Evolutionary conservation across 2,329 filamentous ascomycete species (phyloP).

Genomic region (Alternaria postmessia): DNA sequence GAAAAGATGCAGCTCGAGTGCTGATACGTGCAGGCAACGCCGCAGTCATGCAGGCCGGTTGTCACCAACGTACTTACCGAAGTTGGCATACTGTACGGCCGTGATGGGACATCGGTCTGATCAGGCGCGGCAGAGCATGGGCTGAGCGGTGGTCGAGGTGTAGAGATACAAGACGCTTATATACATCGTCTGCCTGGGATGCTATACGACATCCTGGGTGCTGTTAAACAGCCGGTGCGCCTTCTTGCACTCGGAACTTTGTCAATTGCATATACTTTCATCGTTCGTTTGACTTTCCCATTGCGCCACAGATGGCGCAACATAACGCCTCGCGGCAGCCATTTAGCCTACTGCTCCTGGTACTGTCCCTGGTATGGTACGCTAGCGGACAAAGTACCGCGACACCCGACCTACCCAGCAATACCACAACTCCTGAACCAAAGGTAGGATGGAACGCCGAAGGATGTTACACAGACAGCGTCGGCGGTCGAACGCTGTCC

Average conservation of each 20-base stretch:
- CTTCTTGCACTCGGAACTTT: constrained; percentile 3
- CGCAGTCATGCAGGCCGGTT: background rate
- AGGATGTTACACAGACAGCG: constrained; percentile 36
- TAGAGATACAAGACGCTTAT: constrained; percentile 2
- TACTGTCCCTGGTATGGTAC: constrained; percentile 6
- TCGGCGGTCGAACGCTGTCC: constrained; percentile 27
- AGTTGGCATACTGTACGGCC: background rate
- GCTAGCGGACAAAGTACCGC: constrained; percentile 8
- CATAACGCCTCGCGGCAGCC: constrained; percentile 2
- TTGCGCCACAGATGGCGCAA: constrained; percentile 8
- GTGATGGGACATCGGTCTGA: background rate
- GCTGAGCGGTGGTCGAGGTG: background rate
- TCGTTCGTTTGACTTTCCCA: constrained; percentile 4
- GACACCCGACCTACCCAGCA: constrained; percentile 14
- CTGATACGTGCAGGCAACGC: constrained; percentile 5
- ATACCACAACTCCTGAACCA: constrained; percentile 28
- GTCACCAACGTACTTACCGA: constrained; percentile 1
- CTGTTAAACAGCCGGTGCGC: constrained; percentile 6
- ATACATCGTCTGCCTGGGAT: constrained; percentile 6
- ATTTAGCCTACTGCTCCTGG: constrained; percentile 6
- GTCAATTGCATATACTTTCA: background rate
- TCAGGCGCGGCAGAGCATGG: constrained; percentile 5
- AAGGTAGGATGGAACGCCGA: constrained; percentile 31
- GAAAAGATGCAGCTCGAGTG: constrained; percentile 12
- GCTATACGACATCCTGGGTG: background rate